Base-by-base conservation (phyloP, 2,329 filamentous ascomycete species). In the Hypoxylon sp. region DNA sequence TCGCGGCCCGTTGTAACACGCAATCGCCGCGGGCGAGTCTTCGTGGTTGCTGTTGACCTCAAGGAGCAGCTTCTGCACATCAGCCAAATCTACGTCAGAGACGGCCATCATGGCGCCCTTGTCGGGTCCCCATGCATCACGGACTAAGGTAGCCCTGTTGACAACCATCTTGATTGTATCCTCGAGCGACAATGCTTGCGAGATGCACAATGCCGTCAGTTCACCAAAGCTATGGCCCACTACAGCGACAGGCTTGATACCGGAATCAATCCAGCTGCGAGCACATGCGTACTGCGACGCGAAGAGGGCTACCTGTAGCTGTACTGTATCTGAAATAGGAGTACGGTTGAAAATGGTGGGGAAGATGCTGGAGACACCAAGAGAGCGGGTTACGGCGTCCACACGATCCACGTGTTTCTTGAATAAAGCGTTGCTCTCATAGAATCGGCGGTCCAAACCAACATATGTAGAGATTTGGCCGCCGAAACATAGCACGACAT, bases 1-100 rank as follows among this genome's bases (percentile, higher is more conserved):
- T 3, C 51, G 57, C 0, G 73, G 73, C 0, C 75, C 73, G 37
- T 78, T 80, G 60, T 67, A 76, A 57, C 78, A 81, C 0, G 79
- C 78, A 25, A 82, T 74, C n/a, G n/a, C n/a, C n/a, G n/a, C n/a
- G 4, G 34, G 44, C 7, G 38, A 57, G 4, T 17, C 13, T 13
- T 51, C 36, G 3, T n/a, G 34, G 6, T 36, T 27, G 4, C 4
- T 26, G 5, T 57, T 56, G 2, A 50, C 36, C 17, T 52, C 36
- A 2, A 15, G 23, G 3, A 69, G 42, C 15, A 70, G 11, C 7
- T 59, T 51, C 1, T 65, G 54, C 2, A 70, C 56, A 0, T 54
- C 56, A 2, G 46, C 51, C 5, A 54, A 13, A 29, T 72, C 67
- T 0, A 64, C 70, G 31, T 74, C 65, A n/a, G n/a, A n/a, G 1